Percentiles rank a stretch among this genome's conserved stretches.
Conservation (phyloP, 2,329 filamentous ascomycete genomes). For the Chaetomiaceae sp. region DNA sequence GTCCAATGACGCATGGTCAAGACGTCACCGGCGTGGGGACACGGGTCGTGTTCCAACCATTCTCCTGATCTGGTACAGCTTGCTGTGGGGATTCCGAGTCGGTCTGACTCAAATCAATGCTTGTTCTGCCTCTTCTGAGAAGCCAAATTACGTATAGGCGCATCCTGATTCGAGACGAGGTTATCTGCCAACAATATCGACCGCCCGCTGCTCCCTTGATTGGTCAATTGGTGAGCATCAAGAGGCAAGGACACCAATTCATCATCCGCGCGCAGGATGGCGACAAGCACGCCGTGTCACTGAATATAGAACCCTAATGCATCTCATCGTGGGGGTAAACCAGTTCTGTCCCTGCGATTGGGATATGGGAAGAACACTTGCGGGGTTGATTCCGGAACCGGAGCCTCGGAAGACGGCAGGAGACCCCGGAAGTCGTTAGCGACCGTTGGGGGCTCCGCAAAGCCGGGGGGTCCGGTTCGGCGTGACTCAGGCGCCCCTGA, state of each 20-base stretch:
- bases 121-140: no score
- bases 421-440: not conserved
- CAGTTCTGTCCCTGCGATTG: not conserved
- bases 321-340: not conserved
- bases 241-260: not conserved
- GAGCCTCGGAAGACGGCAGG: not conserved
- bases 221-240: not conserved
- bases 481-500: conserved; percentile 12
- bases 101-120: no score
- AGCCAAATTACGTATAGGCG: no score
- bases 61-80: no score
- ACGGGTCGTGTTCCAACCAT: no score
- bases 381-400: conserved; percentile 9
- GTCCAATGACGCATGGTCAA: not conserved
- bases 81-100: no score
- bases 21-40: not conserved
- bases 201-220: not conserved
- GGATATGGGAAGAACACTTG: not conserved
- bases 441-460: not conserved
- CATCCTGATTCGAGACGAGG: no score
- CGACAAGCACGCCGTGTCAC: not conserved
- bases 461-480: not conserved
- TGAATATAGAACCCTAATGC: not conserved
- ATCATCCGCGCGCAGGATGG: not conserved
- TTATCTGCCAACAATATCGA: no score